A percentile compares a stretch with the other conserved stretches of the same genome.
Evolutionary conservation across 371 early-diverging fungal genomes (phyloP).

Genomic region (Phascolomyces articulosus): DNA sequence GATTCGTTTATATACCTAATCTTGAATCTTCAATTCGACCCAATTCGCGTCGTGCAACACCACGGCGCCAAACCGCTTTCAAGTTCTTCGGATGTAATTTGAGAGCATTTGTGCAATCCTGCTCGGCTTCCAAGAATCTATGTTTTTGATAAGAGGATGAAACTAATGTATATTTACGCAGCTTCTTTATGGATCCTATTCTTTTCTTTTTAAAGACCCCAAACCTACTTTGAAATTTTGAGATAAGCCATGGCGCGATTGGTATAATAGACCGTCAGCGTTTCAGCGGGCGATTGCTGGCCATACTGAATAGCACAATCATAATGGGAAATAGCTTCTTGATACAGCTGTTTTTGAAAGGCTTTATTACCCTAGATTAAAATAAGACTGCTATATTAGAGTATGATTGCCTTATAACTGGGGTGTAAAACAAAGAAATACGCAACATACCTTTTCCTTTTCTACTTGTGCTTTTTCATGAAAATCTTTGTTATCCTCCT

Average conservation of each 20-base stretch:
- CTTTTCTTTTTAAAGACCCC: conserved; percentile 1
- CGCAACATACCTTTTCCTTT: conserved; percentile 14
- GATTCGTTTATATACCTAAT: conserved; percentile 37
- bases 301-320: conserved; percentile 71
- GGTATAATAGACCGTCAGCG: conserved; percentile 53
- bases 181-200: too few relatives aligned
- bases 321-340: conserved; percentile 72
- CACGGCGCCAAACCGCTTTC: conserved; percentile 85
- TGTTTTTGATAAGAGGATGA: background rate
- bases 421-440: too few relatives aligned
- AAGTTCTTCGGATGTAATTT: conserved; percentile 70
- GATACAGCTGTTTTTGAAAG: conserved; percentile 75
- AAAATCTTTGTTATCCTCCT: background rate
- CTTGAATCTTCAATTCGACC: conserved; percentile 65
- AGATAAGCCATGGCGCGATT: conserved; percentile 90
- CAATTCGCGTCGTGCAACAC: conserved; percentile 65
- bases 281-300: conserved; percentile 38
- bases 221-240: conserved; percentile 72
- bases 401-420: too few relatives aligned
- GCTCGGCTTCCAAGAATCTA: conserved; percentile 72
- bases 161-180: too few relatives aligned
- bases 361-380: conserved; percentile 77
- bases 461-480: conserved; percentile 2
- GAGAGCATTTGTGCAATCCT: conserved; percentile 73
- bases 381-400: too few relatives aligned